Evolutionary conservation across 2,329 filamentous ascomycete species (phyloP), one percentile per base, ranked within the genome.

Genomic region (Aspergillus neotritici): DNA sequence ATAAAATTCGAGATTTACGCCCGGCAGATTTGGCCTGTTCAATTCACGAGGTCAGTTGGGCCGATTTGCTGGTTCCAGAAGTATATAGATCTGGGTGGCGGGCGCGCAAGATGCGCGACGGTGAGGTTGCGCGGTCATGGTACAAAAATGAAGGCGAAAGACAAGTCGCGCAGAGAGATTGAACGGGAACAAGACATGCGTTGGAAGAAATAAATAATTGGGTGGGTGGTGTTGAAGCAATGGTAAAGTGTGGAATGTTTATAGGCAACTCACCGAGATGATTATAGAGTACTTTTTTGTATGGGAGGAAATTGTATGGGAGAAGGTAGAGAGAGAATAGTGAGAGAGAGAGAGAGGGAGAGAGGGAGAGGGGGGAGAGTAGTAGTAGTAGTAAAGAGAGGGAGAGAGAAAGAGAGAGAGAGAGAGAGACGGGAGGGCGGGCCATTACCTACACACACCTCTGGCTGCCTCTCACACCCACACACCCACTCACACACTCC

Each of bases 281-380:
- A 57, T 56, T 61, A 60, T 61, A 57, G 52, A 61, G 61, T 64
- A 66, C 61, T 56, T 57, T 61, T 63, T 66, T 55, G 56, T 59
- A 60, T 56, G 57, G 56, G 61, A 49, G 56, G 48, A 47, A 55
- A 61, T 62, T 56, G 58, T 56, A 58, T 53, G 53, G 50, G 54
- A 55, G 55, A 53, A 41, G 40, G 51, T 49, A 52, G 59, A 58
- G 56, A 52, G 51, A 32, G 43, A 43, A 25, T 25, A 25, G 56
- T 54, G 53, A 50, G 49, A 57, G 57, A 54, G 56, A 54, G 54
- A 48, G 56, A 56, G 60, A 53, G 55, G 42, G 55, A 47, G 55
- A 55, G 54, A 56, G 55, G 47, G 52, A 49, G 52, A 53, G 53
- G 54, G 55, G 54, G 53, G 59, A 56, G 49, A 51, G 58, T 54